Percentiles rank a stretch among this genome's conserved stretches.
These are phyloP conservation scores for Torrubiella hemipterigena DNA, from an alignment of 2,329 filamentous ascomycete genomes.

Conservation along the genomic window DNA sequence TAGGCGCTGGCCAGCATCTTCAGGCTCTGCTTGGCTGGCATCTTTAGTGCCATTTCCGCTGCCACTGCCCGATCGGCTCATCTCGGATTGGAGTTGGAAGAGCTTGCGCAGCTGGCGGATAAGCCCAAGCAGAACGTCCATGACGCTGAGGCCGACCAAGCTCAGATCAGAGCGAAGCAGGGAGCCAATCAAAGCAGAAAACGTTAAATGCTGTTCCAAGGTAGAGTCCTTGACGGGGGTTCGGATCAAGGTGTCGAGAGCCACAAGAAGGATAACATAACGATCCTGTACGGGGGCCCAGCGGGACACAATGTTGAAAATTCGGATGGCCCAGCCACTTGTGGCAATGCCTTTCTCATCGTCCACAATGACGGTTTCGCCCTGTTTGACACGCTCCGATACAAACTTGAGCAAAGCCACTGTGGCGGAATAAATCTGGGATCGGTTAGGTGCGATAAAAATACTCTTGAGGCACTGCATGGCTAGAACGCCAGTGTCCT, in stretches of 20 bases:
- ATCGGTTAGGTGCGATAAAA: conserved; percentile 69
- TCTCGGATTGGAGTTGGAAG: conserved; percentile 47
- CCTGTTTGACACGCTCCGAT: conserved; percentile 41
- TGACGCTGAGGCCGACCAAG: conserved; percentile 88
- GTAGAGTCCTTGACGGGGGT: conserved; percentile 58
- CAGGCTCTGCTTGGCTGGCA: conserved; percentile 19
- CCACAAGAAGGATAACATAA: conserved; percentile 76
- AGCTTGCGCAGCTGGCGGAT: conserved; percentile 73
- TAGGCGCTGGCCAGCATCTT: conserved; percentile 36
- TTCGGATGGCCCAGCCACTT: conserved; percentile 66
- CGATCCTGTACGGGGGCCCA: conserved; percentile 94
- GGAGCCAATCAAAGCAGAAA: conserved; percentile 69
- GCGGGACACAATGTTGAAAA: conserved; percentile 67
- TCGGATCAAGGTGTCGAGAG: conserved; percentile 63
- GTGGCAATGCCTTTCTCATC: conserved; percentile 29
- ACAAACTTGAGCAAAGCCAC: conserved; percentile 65
- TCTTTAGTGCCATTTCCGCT: too few species aligned
- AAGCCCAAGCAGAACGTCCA: conserved; percentile 81
- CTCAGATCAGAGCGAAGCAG: conserved; percentile 82
- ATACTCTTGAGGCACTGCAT: conserved; percentile 79
- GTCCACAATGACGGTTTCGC: conserved; percentile 39
- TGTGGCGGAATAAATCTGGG: conserved; percentile 71
- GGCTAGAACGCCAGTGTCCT: conserved; percentile 75
- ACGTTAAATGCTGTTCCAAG: conserved; percentile 59
- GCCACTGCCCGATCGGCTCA: conserved; percentile 16